Conservation (phyloP, 352 stramenopile genomes). For the Poterioochromonas sp. region DNA sequence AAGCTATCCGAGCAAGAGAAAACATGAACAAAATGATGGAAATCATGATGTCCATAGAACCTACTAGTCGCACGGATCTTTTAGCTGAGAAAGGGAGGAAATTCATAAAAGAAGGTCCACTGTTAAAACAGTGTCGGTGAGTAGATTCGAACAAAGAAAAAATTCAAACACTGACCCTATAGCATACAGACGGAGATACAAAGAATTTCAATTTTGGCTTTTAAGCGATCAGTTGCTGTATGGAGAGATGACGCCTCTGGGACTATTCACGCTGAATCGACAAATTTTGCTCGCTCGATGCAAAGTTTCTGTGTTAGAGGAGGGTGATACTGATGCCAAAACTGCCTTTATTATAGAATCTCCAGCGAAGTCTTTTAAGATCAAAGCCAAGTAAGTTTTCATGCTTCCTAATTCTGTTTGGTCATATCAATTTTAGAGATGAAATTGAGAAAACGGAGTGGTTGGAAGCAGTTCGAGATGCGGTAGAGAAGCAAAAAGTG, state of each 20-base stretch:
- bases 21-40: conserved; percentile 64
- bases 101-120: conserved; percentile 32
- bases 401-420: not conserved
- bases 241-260: conserved; percentile 35
- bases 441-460: not conserved
- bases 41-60: conserved; percentile 61
- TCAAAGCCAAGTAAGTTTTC: conserved; percentile 18
- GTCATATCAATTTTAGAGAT: not conserved
- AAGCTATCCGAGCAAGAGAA: conserved; percentile 66
- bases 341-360: not conserved
- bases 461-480: conserved; percentile 22
- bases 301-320: conserved; percentile 21
- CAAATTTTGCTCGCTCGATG: conserved; percentile 34
- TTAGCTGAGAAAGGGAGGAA: not conserved
- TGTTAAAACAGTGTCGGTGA: conserved; percentile 40
- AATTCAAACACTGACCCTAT: not conserved
- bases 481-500: conserved; percentile 43
- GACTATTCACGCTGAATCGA: conserved; percentile 27
- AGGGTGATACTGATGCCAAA: conserved; percentile 4
- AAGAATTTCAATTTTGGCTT: conserved; percentile 46
- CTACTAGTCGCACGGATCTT: not conserved
- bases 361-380: conserved; percentile 15
- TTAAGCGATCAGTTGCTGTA: conserved; percentile 46
- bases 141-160: not conserved
- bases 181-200: conserved; percentile 19